A percentile compares a stretch with the other conserved stretches of the same genome.
Evolutionary conservation across 345 rosid species (phyloP).

Genomic region (Trapa incisa): DNA sequence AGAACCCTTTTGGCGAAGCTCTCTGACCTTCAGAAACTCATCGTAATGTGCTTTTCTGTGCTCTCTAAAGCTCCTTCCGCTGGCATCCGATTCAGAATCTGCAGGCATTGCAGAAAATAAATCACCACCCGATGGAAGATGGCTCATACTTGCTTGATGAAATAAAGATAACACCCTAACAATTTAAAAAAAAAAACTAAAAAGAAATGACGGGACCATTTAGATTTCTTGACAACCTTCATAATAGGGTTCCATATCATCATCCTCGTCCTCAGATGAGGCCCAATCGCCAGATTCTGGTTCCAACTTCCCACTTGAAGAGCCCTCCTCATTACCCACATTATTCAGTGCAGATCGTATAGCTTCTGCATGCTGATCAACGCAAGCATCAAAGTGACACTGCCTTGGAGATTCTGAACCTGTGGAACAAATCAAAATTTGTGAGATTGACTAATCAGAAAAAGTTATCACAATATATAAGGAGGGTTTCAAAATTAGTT

Average conservation of each 20-base stretch:
- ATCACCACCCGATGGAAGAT: background rate
- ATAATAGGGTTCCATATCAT: constrained; percentile 60
- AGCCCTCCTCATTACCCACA: constrained; percentile 56
- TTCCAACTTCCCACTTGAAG: constrained; percentile 43
- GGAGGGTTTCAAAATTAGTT: background rate
- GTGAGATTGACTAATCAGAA: background rate
- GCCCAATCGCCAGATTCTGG: constrained; percentile 55
- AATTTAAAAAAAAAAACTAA: background rate
- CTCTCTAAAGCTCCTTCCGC: constrained; percentile 45
- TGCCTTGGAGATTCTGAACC: constrained; percentile 56
- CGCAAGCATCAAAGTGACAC: constrained; percentile 39
- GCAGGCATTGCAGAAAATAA: constrained; percentile 4
- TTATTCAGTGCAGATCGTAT: constrained; percentile 48
- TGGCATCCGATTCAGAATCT: constrained; percentile 34
- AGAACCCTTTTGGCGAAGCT: constrained; percentile 57
- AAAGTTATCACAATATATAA: background rate
- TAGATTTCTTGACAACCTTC: constrained; percentile 32
- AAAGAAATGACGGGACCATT: background rate
- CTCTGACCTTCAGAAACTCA: constrained; percentile 74
- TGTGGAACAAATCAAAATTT: constrained; percentile 15
- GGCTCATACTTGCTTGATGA: background rate
- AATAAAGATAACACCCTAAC: background rate
- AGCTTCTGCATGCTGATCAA: constrained; percentile 64
- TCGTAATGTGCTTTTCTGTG: constrained; percentile 79
- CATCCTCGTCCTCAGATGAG: constrained; percentile 83